Evolutionary conservation across 306 rosid species (phyloP), one percentile per base, ranked within the genome.

Genomic region (Castanea crenata): DNA sequence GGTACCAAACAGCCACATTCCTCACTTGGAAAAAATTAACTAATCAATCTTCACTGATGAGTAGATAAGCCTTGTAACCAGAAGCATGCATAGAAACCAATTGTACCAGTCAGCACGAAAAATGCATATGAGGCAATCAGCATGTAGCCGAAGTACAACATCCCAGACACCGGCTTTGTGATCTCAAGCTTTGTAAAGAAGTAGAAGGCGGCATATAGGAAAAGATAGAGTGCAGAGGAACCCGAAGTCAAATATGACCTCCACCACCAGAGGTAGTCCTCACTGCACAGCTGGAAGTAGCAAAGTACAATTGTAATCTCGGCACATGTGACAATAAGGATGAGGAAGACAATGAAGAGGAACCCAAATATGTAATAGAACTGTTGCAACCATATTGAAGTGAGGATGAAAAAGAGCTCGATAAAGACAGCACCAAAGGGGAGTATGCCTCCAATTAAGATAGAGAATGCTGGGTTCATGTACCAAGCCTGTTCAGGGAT

Each of bases 271-370:
- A 35, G 85, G 85, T 94, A 94, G 81, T 94, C 97, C 84, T 94
- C 98, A 44, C 98, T 89, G 82, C 97, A 94, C n/a, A 94, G 86
- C 86, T 92, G 99, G 97, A 94, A 94, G 97, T 94, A 94, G 90
- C 99, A 94, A 57, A 94, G 92, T 64, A 94, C 98, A 14, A 92
- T 78, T 21, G 98, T 91, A 76, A 94, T 92, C 92, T 94, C 99
- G 1, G 97, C 97, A 73, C 99, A 92, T 4, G 97, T 94, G 78
- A 94, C 89, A 25, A 94, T 71, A 38, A 94, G 97, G 85, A 94
- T 92, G 69, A 94, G 54, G 80, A 94, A 91, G 83, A 94, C 97
- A 1, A 94, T 90, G 87, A 94, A 92, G 13, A 94, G 84, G 78
- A 94, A 94, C 15, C 97, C 97, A 56, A 94, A 94, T 64, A 94